Conservation (phyloP, 345 rosid genomes). For the Brassica carinata region DNA sequence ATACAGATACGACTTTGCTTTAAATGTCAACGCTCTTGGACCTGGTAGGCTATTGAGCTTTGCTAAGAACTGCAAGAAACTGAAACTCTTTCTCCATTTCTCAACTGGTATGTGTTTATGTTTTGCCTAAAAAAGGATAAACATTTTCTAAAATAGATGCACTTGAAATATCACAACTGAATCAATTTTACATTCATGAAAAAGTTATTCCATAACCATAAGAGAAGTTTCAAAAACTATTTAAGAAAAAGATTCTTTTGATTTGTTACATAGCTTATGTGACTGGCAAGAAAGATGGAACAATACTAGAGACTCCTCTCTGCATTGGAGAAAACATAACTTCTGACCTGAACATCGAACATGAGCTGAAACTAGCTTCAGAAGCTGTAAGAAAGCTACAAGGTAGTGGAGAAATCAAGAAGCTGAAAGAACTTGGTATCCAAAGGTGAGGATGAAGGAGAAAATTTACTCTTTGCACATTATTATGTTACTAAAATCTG, state of each 20-base stretch:
- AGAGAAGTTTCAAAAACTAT: neutral
- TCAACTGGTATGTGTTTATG: conserved; percentile 57
- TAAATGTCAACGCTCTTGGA: conserved; percentile 57
- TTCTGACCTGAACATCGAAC: conserved; percentile 36
- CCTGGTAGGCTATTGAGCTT: conserved; percentile 49
- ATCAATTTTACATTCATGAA: neutral
- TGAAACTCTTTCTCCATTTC: conserved; percentile 51
- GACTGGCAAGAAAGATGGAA: conserved; percentile 57
- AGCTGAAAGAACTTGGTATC: conserved; percentile 43
- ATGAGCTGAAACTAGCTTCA: conserved; percentile 46
- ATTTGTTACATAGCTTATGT: conserved; percentile 53
- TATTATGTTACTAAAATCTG: neutral
- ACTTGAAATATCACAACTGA: too few species aligned
- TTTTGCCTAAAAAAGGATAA: neutral
- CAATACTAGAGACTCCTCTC: conserved; percentile 37
- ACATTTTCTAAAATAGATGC: too few species aligned
- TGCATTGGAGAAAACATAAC: conserved; percentile 25
- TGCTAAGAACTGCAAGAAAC: conserved; percentile 46
- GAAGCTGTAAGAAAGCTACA: conserved; percentile 27
- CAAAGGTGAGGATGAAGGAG: conserved; percentile 38
- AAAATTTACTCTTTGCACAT: neutral
- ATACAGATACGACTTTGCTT: conserved; percentile 51
- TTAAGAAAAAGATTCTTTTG: neutral
- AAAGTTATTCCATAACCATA: neutral
- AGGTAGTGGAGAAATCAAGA: conserved; percentile 21